These are phyloP conservation scores for Aspergillus arachidicola DNA, from an alignment of 2,329 filamentous ascomycete species.

Conservation along the genomic window DNA sequence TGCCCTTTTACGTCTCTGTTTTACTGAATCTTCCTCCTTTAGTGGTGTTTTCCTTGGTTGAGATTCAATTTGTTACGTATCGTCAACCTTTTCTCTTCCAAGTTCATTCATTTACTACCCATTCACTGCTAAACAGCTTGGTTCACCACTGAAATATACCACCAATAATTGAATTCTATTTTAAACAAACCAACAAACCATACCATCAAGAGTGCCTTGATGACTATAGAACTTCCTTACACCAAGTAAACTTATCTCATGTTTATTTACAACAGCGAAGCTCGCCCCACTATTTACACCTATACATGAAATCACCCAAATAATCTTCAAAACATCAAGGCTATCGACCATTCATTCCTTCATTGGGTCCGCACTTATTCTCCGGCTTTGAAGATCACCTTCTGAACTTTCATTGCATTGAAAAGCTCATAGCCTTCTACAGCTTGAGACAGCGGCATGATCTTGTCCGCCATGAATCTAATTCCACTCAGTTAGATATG, in stretches of 20 bases:
- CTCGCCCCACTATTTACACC: neutral
- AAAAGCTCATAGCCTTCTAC: slow-evolving; percentile 71
- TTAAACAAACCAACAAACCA: neutral
- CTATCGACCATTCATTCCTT: neutral
- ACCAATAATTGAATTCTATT: neutral
- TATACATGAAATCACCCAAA: neutral
- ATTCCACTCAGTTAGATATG: slow-evolving; percentile 21
- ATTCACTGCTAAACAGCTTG: neutral
- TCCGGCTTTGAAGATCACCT: slow-evolving; percentile 66
- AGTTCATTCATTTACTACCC: neutral
- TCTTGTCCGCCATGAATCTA: slow-evolving; percentile 76
- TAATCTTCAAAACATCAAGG: neutral
- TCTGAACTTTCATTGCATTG: slow-evolving; percentile 72
- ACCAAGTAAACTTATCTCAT: neutral
- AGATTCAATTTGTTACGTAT: neutral
- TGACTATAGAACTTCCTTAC: neutral
- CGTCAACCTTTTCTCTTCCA: neutral
- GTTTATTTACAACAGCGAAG: neutral
- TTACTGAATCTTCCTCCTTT: neutral
- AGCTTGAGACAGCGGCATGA: slow-evolving; percentile 70
- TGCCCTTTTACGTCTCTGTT: neutral
- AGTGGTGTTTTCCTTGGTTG: neutral
- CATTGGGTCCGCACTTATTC: slow-evolving; percentile 27
- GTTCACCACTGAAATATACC: neutral
- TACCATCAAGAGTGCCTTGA: neutral